Base-by-base conservation (phyloP, 2,329 filamentous ascomycete genomes). In the Sarocladium kiliense region DNA sequence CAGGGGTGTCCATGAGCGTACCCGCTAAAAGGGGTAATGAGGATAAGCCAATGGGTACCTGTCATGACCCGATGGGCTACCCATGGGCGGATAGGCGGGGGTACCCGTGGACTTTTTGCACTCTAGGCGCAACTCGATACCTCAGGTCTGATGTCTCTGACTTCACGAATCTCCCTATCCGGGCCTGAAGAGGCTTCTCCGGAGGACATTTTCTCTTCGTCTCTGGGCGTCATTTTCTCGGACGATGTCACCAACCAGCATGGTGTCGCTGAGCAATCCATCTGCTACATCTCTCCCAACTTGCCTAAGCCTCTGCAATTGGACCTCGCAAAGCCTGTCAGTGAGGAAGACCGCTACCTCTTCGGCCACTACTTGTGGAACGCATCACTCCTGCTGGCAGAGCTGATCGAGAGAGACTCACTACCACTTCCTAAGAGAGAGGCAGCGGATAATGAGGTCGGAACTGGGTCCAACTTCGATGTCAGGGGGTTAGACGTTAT, bases 291-390 rank as follows among this genome's bases (percentile, higher is more conserved):
- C 18, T 84, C 77, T 56, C 79, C 74, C 34, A 72, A 74, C 56
- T 72, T 81, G 16, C 77, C 74, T 16, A 66, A 65, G 55, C 71
- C 74, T 10, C 63, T 81, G 44, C 59, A 66, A 37, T 70, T 81
- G 61, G 69, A 70, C 11, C 71, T 81, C 16, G 68, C 74, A 18
- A 73, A 81, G 61, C 83, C 71, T 14, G 65, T 71, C 27, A 72
- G 68, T 27, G 81, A 85, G 55, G 69, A 76, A 26, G 79, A 84
- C 61, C 71, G 85, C 50, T 67, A 70, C 18, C 76, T 89, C 45
- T 91, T 89, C 65, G 83, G 83, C 58, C 87, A 91, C 65, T 89
- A 86, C 67, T 70, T 90, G 25, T 91, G 87, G 87, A 91, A 91
- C 68, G 77, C 86, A 4, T 77, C 74, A 19, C 66, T 85, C 45